Evolutionary conservation across 257 asterid species (phyloP).

Genomic region (Ballota nigra): DNA sequence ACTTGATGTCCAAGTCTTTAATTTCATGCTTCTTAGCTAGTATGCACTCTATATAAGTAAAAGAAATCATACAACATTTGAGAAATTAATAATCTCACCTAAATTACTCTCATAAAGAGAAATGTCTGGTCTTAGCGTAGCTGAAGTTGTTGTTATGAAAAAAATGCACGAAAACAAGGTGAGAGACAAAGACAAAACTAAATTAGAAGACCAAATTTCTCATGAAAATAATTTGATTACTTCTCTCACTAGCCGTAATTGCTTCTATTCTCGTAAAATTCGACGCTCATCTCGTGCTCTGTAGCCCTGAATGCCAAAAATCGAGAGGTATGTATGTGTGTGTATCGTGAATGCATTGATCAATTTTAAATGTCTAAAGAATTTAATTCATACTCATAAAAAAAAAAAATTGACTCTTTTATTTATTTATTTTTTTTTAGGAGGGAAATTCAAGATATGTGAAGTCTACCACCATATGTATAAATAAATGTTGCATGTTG

Average conservation of each 20-base stretch:
- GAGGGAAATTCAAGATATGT: background rate
- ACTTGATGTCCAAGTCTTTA: background rate
- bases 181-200: background rate
- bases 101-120: background rate
- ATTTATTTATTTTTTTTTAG: background rate
- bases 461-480: background rate
- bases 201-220: background rate
- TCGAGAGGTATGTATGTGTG: background rate
- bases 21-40: background rate
- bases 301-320: background rate
- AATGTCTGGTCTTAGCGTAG: slow-evolving; percentile 14
- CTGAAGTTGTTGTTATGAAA: slow-evolving; percentile 4
- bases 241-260: background rate
- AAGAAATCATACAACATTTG: background rate
- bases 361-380: background rate
- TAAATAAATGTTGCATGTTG: background rate
- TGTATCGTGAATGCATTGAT: background rate
- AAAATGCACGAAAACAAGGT: background rate
- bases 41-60: background rate
- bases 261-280: slow-evolving; percentile 6
- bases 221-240: background rate
- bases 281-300: background rate
- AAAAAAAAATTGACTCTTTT: background rate
- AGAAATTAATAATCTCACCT: background rate
- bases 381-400: background rate